Percentiles rank a stretch among this genome's conserved stretches.
Evolutionary conservation across 371 early-diverging fungal species (phyloP).

Genomic region (Mucor lusitanicus): DNA sequence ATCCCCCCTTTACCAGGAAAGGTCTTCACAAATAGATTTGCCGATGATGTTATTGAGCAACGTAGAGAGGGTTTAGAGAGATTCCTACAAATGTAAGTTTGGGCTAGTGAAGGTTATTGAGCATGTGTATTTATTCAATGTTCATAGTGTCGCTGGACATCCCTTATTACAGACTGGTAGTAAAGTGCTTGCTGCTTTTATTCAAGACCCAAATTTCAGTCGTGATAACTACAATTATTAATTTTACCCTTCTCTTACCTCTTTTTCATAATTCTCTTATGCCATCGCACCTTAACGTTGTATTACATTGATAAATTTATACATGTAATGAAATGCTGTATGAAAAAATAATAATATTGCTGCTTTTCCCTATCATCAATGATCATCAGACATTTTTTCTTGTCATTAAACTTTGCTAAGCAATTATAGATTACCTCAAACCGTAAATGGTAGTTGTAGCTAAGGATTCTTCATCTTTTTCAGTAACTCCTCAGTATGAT

Average conservation of each 20-base stretch:
- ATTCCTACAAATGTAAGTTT: slow-evolving; percentile 91
- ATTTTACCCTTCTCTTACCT: slow-evolving; percentile 7
- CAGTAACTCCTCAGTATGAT: no score
- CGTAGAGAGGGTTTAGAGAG: slow-evolving; percentile 92
- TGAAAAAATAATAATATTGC: no score
- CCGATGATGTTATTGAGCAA: slow-evolving; percentile 92
- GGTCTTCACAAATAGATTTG: slow-evolving; percentile 94
- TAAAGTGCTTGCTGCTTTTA: slow-evolving; percentile 91
- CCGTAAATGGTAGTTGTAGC: no score
- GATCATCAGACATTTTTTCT: no score
- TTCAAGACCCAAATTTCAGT: slow-evolving; percentile 89
- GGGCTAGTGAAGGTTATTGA: background rate
- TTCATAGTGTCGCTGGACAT: slow-evolving; percentile 87
- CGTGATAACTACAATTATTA: slow-evolving; percentile 76
- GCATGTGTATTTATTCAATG: background rate
- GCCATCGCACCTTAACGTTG: no score
- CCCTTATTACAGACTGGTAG: slow-evolving; percentile 97
- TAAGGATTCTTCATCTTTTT: no score
- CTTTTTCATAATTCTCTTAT: no score
- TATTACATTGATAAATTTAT: no score
- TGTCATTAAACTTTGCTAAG: no score
- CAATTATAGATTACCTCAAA: no score
- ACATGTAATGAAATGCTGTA: no score
- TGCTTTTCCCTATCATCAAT: no score
- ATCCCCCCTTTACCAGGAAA: slow-evolving; percentile 97